phyloP scores from a whole-genome alignment of 306 rosid species.

The Vigna unguiculata region DNA sequence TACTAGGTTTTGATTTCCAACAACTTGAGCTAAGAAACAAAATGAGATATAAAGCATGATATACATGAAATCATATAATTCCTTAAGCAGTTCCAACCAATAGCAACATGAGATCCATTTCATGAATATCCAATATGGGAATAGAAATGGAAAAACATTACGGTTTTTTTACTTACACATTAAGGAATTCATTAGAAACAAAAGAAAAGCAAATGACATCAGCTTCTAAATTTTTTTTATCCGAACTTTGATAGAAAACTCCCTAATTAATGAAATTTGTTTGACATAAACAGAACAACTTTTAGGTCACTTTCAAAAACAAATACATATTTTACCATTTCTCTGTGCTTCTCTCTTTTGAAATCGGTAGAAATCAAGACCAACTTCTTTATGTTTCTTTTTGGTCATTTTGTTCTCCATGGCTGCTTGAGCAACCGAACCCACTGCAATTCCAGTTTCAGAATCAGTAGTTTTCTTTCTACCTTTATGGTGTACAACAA shows the following conservation, averaged over 20 bases:
- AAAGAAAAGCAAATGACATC: background rate
- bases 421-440: slow-evolving; percentile 81
- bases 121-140: background rate
- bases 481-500: slow-evolving; percentile 85
- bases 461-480: slow-evolving; percentile 88
- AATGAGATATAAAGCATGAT: background rate
- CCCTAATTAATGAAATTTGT: background rate
- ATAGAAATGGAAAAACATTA: background rate
- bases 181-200: background rate
- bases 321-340: slow-evolving; percentile 65
- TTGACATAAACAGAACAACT: slow-evolving; percentile 6
- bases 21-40: background rate
- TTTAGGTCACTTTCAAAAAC: background rate
- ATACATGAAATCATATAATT: background rate
- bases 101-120: background rate
- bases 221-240: background rate
- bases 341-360: slow-evolving; percentile 88
- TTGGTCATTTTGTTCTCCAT: slow-evolving; percentile 66
- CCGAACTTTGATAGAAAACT: background rate
- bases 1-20: background rate
- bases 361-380: slow-evolving; percentile 81
- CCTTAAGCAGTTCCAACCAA: background rate
- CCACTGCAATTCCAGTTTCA: slow-evolving; percentile 79
- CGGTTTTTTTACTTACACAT: background rate
- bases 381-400: slow-evolving; percentile 73